Evolutionary conservation across 2,329 filamentous ascomycete genomes (phyloP), one percentile per base, ranked within the genome.

Genomic region (Penicillium sp.): DNA sequence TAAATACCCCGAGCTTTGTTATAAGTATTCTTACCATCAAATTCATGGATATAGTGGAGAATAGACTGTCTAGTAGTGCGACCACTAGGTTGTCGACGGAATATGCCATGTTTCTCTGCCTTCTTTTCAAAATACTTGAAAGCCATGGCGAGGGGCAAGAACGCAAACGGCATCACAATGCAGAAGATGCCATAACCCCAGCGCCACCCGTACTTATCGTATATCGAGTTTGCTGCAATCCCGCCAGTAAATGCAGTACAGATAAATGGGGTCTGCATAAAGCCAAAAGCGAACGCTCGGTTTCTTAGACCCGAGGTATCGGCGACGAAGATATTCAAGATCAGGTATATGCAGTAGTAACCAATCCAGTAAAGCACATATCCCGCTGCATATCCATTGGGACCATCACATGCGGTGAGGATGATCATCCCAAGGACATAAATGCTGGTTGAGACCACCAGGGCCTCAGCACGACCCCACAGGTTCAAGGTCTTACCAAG

Each of bases 121-220:
- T 86, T 86, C 50, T 69, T 72, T 58, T 85, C 78, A 65, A 86
- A 85, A 60, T 74, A 72, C 52, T 80, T 75, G 65, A 87, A 81
- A 25, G 86, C 69, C 8, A 73, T 59, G 30, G 81, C 79, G 7
- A 88, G 75, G 0, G 87, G 86, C 10, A 82, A 35, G 8, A 79
- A 80, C 31, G 84, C 76, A 47, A 79, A 68, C 0, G 85, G 84
- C 4, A 82, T 78, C 57, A 88, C 75, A 53, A 89, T 84, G 37
- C 80, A 75, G 64, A 87, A 88, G 22, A 77, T 73, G 25, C 84
- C 86, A 63, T 83, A 88, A 1, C 76, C 84, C 86, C 85, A 88
- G 28, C 83, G 79, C 80, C 82, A 88, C 25, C 78, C 80, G 11
- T 79, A 75, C 0, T 75, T 75, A 0, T 72, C 64, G 30, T 82